phyloP scores from a whole-genome alignment of 352 stramenopile genomes.

The Pythium biforme region DNA sequence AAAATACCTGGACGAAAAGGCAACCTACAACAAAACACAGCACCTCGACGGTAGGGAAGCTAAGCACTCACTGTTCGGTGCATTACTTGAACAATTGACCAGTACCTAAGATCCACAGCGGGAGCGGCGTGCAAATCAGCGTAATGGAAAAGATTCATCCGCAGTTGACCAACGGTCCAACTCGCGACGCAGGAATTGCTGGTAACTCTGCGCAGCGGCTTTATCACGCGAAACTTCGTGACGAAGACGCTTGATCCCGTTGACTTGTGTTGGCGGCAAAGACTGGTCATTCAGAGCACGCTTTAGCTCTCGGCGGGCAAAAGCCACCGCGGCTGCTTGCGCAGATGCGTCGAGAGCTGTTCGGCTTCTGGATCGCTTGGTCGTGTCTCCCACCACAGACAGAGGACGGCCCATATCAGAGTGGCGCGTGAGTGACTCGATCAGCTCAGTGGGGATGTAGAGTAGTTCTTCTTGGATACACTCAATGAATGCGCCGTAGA shows the following conservation, averaged over 20 bases:
- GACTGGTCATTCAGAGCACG: conserved; percentile 6
- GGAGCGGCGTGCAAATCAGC: conserved; percentile 1
- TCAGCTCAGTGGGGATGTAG: conserved; percentile 30
- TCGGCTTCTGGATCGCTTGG: conserved; percentile 13
- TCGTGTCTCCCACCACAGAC: neutral
- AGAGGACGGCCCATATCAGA: neutral
- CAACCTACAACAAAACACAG: neutral
- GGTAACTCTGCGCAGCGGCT: conserved; percentile 43
- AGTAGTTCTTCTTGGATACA: conserved; percentile 47
- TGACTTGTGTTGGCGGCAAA: conserved; percentile 3
- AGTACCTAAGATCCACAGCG: neutral
- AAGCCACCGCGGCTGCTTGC: conserved; percentile 23
- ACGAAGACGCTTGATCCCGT: conserved; percentile 43
- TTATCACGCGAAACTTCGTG: conserved; percentile 56
- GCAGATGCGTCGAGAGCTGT: conserved; percentile 13
- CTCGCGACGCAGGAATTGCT: conserved; percentile 60
- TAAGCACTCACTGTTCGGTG: conserved; percentile 1
- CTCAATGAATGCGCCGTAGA: conserved; percentile 65
- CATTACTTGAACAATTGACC: neutral
- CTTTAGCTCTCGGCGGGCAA: conserved; percentile 24
- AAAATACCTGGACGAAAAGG: neutral
- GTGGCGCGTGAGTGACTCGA: conserved; percentile 3
- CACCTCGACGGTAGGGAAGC: neutral
- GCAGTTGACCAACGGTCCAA: conserved; percentile 37
- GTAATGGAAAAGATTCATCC: conserved; percentile 1